Evolutionary conservation across 1,139 yeast species (phyloP).

Genomic region (Saccharomycopsis phalli): DNA sequence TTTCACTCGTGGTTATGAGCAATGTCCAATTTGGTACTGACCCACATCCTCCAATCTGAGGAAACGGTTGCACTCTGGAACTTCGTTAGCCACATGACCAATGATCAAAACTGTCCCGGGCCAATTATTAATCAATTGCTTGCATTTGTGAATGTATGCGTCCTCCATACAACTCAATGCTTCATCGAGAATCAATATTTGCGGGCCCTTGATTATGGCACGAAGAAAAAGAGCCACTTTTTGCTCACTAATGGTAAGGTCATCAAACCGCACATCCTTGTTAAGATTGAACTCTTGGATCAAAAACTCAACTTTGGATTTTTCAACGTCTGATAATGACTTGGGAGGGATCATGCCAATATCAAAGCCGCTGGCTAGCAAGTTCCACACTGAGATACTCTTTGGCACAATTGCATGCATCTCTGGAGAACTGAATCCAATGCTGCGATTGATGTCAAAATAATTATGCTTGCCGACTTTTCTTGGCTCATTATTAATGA

Average conservation of each 20-base stretch:
- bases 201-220: conserved; percentile 69
- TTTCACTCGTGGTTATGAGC: neutral
- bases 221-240: conserved; percentile 69
- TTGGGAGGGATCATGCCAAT: conserved; percentile 33
- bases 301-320: conserved; percentile 19
- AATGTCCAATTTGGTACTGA: neutral
- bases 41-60: conserved; percentile 25
- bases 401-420: conserved; percentile 75
- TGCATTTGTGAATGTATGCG: conserved; percentile 54
- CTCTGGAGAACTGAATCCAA: conserved; percentile 90
- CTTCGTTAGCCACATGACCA: conserved; percentile 63
- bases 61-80: conserved; percentile 47
- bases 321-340: conserved; percentile 30
- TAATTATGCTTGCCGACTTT: conserved; percentile 69
- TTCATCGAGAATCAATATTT: conserved; percentile 76
- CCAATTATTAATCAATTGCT: conserved; percentile 45
- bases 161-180: conserved; percentile 90
- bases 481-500: conserved; percentile 58
- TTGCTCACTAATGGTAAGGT: conserved; percentile 63
- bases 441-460: conserved; percentile 67
- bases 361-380: conserved; percentile 64
- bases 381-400: conserved; percentile 41
- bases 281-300: conserved; percentile 25
- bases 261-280: conserved; percentile 37
- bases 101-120: conserved; percentile 66